phyloP scores from a whole-genome alignment of 1,284 basidiomycete species.

The Ganoderma lucidum region DNA sequence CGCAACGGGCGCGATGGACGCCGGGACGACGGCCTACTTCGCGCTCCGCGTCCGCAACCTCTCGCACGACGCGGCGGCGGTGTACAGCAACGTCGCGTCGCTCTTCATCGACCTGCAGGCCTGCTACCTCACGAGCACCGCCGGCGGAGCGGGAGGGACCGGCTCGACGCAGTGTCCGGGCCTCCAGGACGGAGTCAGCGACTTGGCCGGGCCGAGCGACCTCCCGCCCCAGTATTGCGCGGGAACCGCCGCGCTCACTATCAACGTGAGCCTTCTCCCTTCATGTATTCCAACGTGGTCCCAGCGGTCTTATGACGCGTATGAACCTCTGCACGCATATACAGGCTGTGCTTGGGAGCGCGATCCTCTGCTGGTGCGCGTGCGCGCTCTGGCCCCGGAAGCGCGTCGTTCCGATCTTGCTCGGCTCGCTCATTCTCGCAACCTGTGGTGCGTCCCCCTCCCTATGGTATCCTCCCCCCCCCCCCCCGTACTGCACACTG shows the following conservation, averaged over 20 bases:
- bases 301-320: too few relatives aligned
- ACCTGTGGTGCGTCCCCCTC: neutral
- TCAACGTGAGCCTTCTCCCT: neutral
- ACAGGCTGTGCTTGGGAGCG: neutral
- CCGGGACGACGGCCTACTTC: constrained; percentile 1
- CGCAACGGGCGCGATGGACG: constrained; percentile 3
- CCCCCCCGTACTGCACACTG: neutral
- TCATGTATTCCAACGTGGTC: too few relatives aligned
- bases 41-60: constrained; percentile 2
- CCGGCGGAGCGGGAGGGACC: neutral
- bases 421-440: neutral
- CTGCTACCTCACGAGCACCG: neutral
- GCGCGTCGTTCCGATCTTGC: neutral
- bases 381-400: neutral
- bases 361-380: constrained; percentile 1
- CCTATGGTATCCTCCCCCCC: too few relatives aligned
- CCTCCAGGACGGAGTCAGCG: neutral
- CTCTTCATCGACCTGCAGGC: neutral
- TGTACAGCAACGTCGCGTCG: neutral
- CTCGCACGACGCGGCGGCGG: neutral
- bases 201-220: neutral
- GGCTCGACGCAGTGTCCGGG: neutral
- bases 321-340: neutral
- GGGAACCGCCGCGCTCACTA: neutral
- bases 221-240: neutral